Percentiles rank a stretch among this genome's conserved stretches.
Conservation (phyloP, 768 basidiomycete genomes). For the Amanita exitialis region DNA sequence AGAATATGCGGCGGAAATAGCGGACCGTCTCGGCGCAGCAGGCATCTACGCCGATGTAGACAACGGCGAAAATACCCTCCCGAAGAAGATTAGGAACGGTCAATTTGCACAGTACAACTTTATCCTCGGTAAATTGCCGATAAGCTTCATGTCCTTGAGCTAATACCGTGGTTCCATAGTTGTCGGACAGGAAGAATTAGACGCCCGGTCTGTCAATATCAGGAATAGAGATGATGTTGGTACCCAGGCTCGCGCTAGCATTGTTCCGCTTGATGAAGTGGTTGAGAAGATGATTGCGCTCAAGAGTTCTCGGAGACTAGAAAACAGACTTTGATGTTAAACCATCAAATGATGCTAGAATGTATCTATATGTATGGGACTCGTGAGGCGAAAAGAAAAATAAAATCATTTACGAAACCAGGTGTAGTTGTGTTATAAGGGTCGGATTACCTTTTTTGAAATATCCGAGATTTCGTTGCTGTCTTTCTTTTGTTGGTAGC, state of each 20-base stretch:
- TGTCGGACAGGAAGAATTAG: slow-evolving; percentile 89
- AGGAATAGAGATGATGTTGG: slow-evolving; percentile 93
- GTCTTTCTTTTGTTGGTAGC: not conserved
- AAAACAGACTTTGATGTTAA: slow-evolving; percentile 27
- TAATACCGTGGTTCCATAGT: slow-evolving; percentile 35
- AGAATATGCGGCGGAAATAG: slow-evolving; percentile 82
- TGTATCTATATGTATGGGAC: not conserved
- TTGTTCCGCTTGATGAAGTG: slow-evolving; percentile 62
- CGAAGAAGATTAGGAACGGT: slow-evolving; percentile 96
- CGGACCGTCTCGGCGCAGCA: slow-evolving; percentile 48
- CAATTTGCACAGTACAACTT: slow-evolving; percentile 98
- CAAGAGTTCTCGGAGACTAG: slow-evolving; percentile 40
- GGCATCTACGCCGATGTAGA: slow-evolving; percentile 91
- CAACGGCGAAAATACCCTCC: slow-evolving; percentile 83
- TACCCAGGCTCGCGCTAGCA: slow-evolving; percentile 72
- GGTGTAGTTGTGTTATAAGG: not conserved
- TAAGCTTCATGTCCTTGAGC: not conserved
- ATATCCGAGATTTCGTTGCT: not conserved
- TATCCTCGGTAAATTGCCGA: slow-evolving; percentile 66
- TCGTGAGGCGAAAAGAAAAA: not conserved
- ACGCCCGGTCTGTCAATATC: slow-evolving; percentile 83
- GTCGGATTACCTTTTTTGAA: not conserved
- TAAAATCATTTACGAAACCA: not conserved
- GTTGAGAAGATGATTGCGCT: slow-evolving; percentile 60
- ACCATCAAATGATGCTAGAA: not conserved